Conservation (phyloP, 805 yeast genomes). For the Pichia heedii region DNA sequence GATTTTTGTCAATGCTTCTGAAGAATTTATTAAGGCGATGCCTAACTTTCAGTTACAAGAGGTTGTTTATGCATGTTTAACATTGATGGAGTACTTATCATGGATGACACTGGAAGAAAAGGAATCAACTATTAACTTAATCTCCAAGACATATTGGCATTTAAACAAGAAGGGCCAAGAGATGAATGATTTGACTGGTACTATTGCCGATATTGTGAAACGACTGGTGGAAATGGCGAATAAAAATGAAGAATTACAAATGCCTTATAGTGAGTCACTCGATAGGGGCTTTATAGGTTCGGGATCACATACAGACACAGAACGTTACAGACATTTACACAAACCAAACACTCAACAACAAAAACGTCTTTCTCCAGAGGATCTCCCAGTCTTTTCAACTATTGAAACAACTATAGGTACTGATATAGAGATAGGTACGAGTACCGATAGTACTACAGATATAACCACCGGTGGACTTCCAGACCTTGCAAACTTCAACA, state of each 20-base stretch:
- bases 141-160: constrained; percentile 50
- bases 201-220: constrained; percentile 47
- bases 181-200: constrained; percentile 50
- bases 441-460: no score
- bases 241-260: constrained; percentile 14
- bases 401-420: background rate
- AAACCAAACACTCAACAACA: constrained; percentile 17
- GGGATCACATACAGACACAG: constrained; percentile 8
- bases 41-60: constrained; percentile 45
- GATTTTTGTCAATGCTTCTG: constrained; percentile 35
- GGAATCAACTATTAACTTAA: constrained; percentile 34
- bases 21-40: constrained; percentile 43
- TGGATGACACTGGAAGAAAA: constrained; percentile 32
- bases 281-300: constrained; percentile 13
- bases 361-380: constrained; percentile 15
- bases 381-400: constrained; percentile 9
- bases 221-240: constrained; percentile 39
- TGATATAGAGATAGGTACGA: no score
- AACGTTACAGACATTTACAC: constrained; percentile 5
- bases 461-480: no score
- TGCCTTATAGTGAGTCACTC: background rate
- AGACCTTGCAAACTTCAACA: constrained; percentile 39
- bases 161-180: constrained; percentile 47
- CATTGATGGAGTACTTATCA: constrained; percentile 39
- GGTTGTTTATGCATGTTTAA: constrained; percentile 45